Evolutionary conservation across 768 basidiomycete species (phyloP).

Genomic region (Russula compacta): DNA sequence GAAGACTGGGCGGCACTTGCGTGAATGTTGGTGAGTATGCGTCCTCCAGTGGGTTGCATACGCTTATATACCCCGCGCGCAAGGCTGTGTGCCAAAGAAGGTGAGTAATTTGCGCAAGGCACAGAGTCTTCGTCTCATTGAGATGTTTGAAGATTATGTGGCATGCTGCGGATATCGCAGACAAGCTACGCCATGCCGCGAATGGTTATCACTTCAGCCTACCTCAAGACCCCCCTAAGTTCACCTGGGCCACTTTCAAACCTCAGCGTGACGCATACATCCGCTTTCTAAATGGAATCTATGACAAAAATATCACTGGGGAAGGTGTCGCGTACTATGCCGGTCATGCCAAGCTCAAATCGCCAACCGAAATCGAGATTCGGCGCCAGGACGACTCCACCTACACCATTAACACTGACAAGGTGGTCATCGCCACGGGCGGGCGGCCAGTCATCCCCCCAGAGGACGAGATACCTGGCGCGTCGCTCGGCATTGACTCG

Average conservation of each 20-base stretch:
- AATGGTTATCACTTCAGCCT: conserved; percentile 59
- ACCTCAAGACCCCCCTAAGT: conserved; percentile 39
- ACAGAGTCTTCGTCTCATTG: neutral
- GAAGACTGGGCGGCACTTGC: conserved; percentile 84
- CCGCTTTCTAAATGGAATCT: conserved; percentile 78
- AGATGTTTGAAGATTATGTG: conserved; percentile 74
- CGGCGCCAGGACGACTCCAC: conserved; percentile 54
- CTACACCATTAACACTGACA: conserved; percentile 67
- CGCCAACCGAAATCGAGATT: conserved; percentile 64
- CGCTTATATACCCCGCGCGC: neutral
- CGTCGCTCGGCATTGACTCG: conserved; percentile 81
- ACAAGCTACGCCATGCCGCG: conserved; percentile 70
- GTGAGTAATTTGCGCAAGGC: conserved; percentile 29
- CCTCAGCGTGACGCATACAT: conserved; percentile 95
- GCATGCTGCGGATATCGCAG: conserved; percentile 87
- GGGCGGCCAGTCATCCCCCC: conserved; percentile 74
- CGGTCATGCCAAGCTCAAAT: conserved; percentile 67
- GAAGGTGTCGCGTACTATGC: conserved; percentile 83
- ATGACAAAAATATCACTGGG: conserved; percentile 78
- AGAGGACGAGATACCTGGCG: conserved; percentile 79
- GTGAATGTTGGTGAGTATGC: conserved; percentile 83
- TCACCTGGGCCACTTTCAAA: conserved; percentile 89
- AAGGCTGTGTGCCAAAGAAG: conserved; percentile 97
- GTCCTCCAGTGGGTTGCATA: neutral
- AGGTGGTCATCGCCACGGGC: conserved; percentile 79